Base-by-base conservation (phyloP, 352 stramenopile species). In the Peronospora farinosa region DNA sequence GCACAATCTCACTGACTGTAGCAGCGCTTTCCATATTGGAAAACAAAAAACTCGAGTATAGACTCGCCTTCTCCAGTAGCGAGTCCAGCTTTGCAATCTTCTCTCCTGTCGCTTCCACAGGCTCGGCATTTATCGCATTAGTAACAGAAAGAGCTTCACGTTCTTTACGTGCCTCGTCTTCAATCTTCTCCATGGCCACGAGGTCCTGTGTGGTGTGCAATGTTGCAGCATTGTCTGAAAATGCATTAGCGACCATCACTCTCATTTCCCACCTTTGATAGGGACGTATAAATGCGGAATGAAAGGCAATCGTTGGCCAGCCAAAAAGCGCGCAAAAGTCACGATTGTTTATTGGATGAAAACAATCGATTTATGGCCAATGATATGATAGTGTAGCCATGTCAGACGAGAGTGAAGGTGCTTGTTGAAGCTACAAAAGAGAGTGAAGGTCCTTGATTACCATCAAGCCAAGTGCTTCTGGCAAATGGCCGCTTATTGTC, bases 11-110 rank as follows among this genome's bases (percentile, higher is more conserved):
- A 17, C 53, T 61, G 1, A 81, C 58, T 5, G 68, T 84, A 17
- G 75, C 68, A 1, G 75, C 73, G 16, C 61, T 84, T 30, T 74
- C 71, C 79, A 92, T 92, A 61, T 92, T 92, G 61, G 80, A 87
- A 49, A 90, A 85, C 1, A 92, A 57, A 40, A 94, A 93, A 46
- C 76, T 91, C 40, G 81, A 92, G 67, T 92, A 94, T 31, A 92
- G 59, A 19, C 80, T 84, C 4, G 85, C 85, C 41, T 95, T 95
- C 51, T 92, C 81, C 62, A 95, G 67, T 33, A 95, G 58, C 7
- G 44, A 85, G 65, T 95, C 85, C 21, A 95, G 73, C 72, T 95
- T 94, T 17, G 74, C 56, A 12, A 92, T 65, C 40, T 84, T 85
- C 42, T 59, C 62, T 39, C 53, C 88, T 65, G 59, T 86, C 70